Evolutionary conservation across 2,329 filamentous ascomycete species (phyloP), one percentile per base, ranked within the genome.

Genomic region (Didymella sp.): DNA sequence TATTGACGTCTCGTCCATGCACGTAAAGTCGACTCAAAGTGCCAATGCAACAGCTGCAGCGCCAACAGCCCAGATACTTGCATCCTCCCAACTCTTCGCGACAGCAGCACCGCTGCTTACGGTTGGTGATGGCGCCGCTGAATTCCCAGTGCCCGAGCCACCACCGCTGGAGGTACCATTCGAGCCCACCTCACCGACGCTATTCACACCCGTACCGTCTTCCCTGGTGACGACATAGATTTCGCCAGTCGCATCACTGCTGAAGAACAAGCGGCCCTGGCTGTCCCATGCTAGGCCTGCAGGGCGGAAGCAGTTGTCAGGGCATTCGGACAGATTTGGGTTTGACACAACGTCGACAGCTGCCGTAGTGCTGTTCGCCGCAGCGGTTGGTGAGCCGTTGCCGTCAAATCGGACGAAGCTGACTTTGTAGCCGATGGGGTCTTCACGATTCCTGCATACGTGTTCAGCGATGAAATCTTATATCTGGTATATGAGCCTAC

Each of bases 221-320:
- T 64, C 58, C 33, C 61, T 68, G 1, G 67, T 70, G 21, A 80
- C 64, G 27, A 89, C 82, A 63, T 84, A 89, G 38, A 90, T 82
- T 77, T 90, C 87, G 6, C 87, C 88, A 0, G 86, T 87, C 13
- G 79, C 71, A 70, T 90, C 88, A 4, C 82, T 86, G 54, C 79
- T 84, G 78, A 89, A 82, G 74, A 84, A 90, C 8, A 90, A 73
- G 6, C 87, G 77, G 7, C 82, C 84, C 38, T 80, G 64, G 8
- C 61, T 61, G 70, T 82, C 79, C 70, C 78, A 81, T 0, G 80
- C 80, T 6, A 90, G 75, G 1, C 86, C 85, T 1, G 85, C 85
- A 24, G 87, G 87, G 2, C 87, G 80, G 76, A 90, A 86, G 73
- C 87, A 90, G 4, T 71, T 68, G 38, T 77, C 75, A 0, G 85